Percentiles rank a stretch among this genome's conserved stretches.
Evolutionary conservation across 352 stramenopile genomes (phyloP).

Genomic region (Hyaloperonospora arabidopsidis): DNA sequence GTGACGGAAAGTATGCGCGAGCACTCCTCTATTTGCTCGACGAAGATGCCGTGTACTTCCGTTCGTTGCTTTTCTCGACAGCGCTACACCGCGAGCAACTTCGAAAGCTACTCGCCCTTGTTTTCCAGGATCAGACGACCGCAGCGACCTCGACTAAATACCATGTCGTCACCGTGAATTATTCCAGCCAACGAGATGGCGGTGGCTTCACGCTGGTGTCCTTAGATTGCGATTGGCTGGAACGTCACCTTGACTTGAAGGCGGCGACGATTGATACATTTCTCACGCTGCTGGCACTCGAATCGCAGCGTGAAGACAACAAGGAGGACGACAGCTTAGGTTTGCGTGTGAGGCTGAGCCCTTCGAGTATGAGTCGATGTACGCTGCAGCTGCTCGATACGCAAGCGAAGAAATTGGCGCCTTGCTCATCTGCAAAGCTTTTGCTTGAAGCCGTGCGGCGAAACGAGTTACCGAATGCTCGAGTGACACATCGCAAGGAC

Average conservation of each 20-base stretch:
- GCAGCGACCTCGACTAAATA: slow-evolving; percentile 2
- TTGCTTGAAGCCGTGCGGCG: slow-evolving; percentile 29
- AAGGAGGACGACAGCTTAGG: slow-evolving; percentile 7
- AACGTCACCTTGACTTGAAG: slow-evolving; percentile 66
- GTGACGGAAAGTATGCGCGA: slow-evolving; percentile 84
- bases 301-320: slow-evolving; percentile 15
- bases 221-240: slow-evolving; percentile 51
- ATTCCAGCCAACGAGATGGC: slow-evolving; percentile 7
- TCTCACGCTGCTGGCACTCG: slow-evolving; percentile 48
- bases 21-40: slow-evolving; percentile 56
- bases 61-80: slow-evolving; percentile 66
- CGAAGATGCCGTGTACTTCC: slow-evolving; percentile 62
- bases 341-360: slow-evolving; percentile 30
- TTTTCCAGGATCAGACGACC: slow-evolving; percentile 25
- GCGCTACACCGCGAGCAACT: slow-evolving; percentile 52
- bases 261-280: slow-evolving; percentile 69
- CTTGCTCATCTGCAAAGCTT: slow-evolving; percentile 29
- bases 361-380: slow-evolving; percentile 48
- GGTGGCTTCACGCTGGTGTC: slow-evolving; percentile 28
- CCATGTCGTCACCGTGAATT: slow-evolving; percentile 29
- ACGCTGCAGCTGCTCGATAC: slow-evolving; percentile 47
- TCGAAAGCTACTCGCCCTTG: slow-evolving; percentile 31
- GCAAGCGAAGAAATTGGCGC: slow-evolving; percentile 32
- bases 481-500: slow-evolving; percentile 35
- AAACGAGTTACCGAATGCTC: slow-evolving; percentile 19